These are phyloP conservation scores for Saturnispora ahearnii DNA, from an alignment of 805 yeast genomes.

Conservation along the genomic window DNA sequence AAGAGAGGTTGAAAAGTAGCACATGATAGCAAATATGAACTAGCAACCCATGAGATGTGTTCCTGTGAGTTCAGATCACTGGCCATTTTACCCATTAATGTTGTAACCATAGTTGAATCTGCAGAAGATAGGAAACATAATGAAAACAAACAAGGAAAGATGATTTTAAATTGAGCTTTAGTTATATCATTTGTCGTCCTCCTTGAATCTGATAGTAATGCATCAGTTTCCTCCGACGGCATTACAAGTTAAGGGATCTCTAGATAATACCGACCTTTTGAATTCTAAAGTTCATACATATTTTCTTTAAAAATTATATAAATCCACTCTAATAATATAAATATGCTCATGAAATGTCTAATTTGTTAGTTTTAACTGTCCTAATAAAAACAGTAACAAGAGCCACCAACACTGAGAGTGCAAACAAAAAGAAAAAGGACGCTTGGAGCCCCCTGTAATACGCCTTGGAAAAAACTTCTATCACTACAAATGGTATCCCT, in stretches of 20 bases:
- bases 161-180: background rate
- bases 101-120: constrained; percentile 45
- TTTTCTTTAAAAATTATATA: no score
- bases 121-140: constrained; percentile 36
- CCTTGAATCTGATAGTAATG: background rate
- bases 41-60: constrained; percentile 33
- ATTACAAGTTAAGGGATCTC: background rate
- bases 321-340: no score
- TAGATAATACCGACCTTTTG: no score
- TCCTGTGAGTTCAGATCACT: constrained; percentile 38
- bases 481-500: background rate
- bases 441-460: background rate
- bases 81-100: constrained; percentile 40
- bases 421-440: background rate
- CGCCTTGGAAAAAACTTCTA: background rate
- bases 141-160: constrained; percentile 13
- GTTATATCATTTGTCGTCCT: background rate
- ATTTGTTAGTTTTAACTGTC: background rate
- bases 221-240: background rate
- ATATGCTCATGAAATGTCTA: background rate
- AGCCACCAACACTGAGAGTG: background rate
- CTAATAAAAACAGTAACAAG: background rate
- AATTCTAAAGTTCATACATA: no score
- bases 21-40: constrained; percentile 32
- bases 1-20: constrained; percentile 45